Evolutionary conservation across 345 rosid genomes (phyloP).

Genomic region (sweet orange (Citrus sinensis)): DNA sequence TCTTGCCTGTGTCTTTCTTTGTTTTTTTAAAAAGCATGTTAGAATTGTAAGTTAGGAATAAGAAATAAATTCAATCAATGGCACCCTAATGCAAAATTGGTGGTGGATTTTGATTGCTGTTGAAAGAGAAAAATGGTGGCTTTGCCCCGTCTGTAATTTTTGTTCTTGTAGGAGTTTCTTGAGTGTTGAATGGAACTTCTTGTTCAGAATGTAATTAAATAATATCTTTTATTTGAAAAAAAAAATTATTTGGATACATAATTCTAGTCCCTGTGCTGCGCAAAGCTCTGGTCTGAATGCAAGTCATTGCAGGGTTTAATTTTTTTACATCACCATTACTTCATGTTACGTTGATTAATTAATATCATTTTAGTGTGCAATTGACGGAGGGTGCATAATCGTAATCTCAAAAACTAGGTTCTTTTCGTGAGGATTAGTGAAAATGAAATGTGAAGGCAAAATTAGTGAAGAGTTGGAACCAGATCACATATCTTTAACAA

Average conservation of each 20-base stretch:
- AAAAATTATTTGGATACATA: neutral
- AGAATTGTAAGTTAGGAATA: constrained; percentile 6
- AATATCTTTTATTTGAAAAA: neutral
- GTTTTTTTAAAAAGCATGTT: constrained; percentile 6
- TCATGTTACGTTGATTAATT: neutral
- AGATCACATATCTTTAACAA: neutral
- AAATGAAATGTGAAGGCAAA: neutral
- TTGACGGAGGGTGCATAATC: too few species aligned
- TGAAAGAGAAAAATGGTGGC: neutral
- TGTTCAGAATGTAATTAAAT: constrained; percentile 27
- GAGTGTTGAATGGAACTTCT: constrained; percentile 11
- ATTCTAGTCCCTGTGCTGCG: too few species aligned
- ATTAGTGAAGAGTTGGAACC: neutral
- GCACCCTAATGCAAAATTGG: constrained; percentile 13
- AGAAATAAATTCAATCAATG: constrained; percentile 19
- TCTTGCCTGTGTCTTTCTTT: neutral
- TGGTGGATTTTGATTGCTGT: constrained; percentile 20
- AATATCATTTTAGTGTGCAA: too few species aligned
- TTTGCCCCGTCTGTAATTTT: constrained; percentile 19
- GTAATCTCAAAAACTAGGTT: neutral
- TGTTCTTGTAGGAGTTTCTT: constrained; percentile 5
- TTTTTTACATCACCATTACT: neutral
- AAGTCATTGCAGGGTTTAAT: neutral
- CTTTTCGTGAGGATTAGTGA: neutral
- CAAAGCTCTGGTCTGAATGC: neutral